phyloP scores from a whole-genome alignment of 2,329 filamentous ascomycete genomes.

The Alternaria incomplexa region DNA sequence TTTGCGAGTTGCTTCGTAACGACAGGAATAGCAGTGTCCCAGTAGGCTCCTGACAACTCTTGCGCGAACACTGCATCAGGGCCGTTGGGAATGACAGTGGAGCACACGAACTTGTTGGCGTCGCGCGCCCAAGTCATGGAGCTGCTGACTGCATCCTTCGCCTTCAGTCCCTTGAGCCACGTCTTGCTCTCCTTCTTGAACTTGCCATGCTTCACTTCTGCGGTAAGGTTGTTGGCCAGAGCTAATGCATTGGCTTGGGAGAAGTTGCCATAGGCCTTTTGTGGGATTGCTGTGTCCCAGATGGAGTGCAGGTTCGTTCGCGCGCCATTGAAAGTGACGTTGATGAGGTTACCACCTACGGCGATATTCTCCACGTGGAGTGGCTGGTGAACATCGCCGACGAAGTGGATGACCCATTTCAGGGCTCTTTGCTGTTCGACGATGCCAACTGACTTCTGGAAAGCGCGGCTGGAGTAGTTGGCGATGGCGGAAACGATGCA shows the following conservation, averaged over 20 bases:
- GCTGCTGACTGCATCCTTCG: constrained; percentile 43
- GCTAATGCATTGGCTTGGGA: constrained; percentile 44
- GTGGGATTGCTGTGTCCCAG: constrained; percentile 55
- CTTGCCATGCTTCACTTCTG: constrained; percentile 48
- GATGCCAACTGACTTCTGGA: constrained; percentile 34
- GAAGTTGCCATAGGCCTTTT: constrained; percentile 51
- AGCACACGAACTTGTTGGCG: constrained; percentile 53
- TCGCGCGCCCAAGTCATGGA: constrained; percentile 53
- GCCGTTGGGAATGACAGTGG: constrained; percentile 50
- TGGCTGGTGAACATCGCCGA: constrained; percentile 78
- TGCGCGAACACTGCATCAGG: constrained; percentile 41
- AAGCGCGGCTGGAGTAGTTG: constrained; percentile 54
- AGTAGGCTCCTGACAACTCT: constrained; percentile 49
- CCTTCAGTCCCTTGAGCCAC: constrained; percentile 49
- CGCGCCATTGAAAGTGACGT: constrained; percentile 51
- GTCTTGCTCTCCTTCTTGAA: constrained; percentile 39
- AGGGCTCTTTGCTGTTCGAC: constrained; percentile 53
- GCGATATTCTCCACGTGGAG: constrained; percentile 62
- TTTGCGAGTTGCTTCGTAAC: constrained; percentile 54
- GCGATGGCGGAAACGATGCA: constrained; percentile 62
- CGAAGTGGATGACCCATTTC: constrained; percentile 59
- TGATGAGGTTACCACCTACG: constrained; percentile 53
- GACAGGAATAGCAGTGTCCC: constrained; percentile 46
- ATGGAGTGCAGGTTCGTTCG: constrained; percentile 53
- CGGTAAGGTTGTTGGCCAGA: constrained; percentile 49